Conservation (phyloP, 768 basidiomycete genomes). For the Trichaptum fuscoviolaceum region DNA sequence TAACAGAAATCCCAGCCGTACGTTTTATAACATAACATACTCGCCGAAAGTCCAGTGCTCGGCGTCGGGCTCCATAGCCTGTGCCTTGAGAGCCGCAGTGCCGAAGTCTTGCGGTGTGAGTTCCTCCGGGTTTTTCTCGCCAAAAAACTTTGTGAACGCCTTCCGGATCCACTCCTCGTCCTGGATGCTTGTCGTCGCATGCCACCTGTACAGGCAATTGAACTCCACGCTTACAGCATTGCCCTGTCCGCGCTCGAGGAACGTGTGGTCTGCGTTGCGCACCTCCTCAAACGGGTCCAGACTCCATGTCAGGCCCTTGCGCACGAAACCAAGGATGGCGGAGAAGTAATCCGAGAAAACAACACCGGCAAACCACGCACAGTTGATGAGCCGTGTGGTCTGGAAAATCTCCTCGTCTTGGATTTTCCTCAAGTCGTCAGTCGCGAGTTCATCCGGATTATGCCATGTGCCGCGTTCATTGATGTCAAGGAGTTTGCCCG, state of each 20-base stretch:
- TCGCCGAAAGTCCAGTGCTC: conserved; percentile 63
- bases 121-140: conserved; percentile 39
- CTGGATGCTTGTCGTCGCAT: conserved; percentile 66
- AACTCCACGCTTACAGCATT: conserved; percentile 87
- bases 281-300: conserved; percentile 79
- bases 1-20: neutral
- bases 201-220: conserved; percentile 85
- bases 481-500: conserved; percentile 68
- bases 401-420: conserved; percentile 85
- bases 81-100: conserved; percentile 32
- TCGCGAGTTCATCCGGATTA: conserved; percentile 45
- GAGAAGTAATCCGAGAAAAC: conserved; percentile 86
- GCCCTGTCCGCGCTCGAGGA: conserved; percentile 76
- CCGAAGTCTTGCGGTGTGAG: conserved; percentile 49
- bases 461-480: conserved; percentile 67
- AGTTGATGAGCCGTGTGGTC: conserved; percentile 71
- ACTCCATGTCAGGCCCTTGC: conserved; percentile 73
- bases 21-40: conserved; percentile 30
- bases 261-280: conserved; percentile 50
- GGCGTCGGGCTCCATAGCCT: conserved; percentile 38
- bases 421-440: conserved; percentile 20
- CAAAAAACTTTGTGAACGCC: conserved; percentile 49
- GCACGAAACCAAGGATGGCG: conserved; percentile 70
- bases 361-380: conserved; percentile 71
- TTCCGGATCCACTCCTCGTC: conserved; percentile 66